Evolutionary conservation across 768 basidiomycete genomes (phyloP), one percentile per base, ranked within the genome.

Genomic region (Lanmaoa rubissima): DNA sequence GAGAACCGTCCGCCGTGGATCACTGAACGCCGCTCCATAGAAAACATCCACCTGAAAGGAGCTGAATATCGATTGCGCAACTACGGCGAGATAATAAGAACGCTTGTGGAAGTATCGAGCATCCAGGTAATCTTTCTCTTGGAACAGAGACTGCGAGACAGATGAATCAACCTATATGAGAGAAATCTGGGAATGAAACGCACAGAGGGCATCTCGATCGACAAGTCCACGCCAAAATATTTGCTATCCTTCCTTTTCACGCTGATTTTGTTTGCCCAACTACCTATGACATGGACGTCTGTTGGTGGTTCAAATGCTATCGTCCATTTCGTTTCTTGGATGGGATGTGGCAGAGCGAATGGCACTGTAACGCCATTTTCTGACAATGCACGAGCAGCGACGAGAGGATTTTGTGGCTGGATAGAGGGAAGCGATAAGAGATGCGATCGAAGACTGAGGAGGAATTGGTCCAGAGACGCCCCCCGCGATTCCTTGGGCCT

Each of bases 121-220:
- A 67, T 94, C 88, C 55, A 94, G 77, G 61, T 93, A 92, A 67
- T 98, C 95, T 69, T 98, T 99, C 66, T 95, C 92, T 75, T 96
- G 92, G 66, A 98, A 95, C n/a, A 97, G 76, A 46, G 63, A 70
- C 89, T 90, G 53, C 5, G 35, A 19, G 34, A 16, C 14, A 48
- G 52, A 51, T 54, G 56, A 49, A 51, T 46, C 11, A 53, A 47
- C 32, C 8, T 14, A 19, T 16, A 11, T 9, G 52, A 16, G 50
- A 16, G n/a, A 21, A 19, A 48, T 32, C 17, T 13, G 10, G 10
- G 19, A 35, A 32, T 28, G 39, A 48, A 19, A 77, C 86, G 62
- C 65, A 92, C 92, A 39, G 82, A 70, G 11, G 94, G 93, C 92
- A 97, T 96, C 69, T 93, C 86, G 14, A 96, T 76, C 2, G 87